A percentile compares a stretch with the other conserved stretches of the same genome.
These are phyloP conservation scores for Geotrichum europaeum DNA, from an alignment of 1,139 yeast species.

Conservation along the genomic window DNA sequence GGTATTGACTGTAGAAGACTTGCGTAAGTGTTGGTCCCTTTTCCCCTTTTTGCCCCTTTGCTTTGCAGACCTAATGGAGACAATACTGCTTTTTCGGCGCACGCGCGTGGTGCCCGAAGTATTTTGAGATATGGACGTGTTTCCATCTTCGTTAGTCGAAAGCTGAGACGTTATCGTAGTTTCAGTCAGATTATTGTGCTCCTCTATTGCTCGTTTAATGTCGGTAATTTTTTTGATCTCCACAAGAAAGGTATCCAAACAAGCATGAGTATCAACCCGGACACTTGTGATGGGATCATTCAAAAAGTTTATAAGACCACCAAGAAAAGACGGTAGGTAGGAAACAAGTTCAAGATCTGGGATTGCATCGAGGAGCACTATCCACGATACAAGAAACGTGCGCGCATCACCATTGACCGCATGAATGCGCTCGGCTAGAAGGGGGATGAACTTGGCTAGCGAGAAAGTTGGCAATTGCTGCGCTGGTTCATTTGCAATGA, in stretches of 20 bases:
- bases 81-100: not conserved
- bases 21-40: not conserved
- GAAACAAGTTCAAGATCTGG: constrained; percentile 87
- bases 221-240: constrained; percentile 74
- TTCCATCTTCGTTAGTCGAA: constrained; percentile 2
- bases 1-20: not conserved
- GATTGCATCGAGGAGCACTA: constrained; percentile 80
- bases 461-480: constrained; percentile 62
- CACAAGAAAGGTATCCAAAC: constrained; percentile 66
- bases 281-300: constrained; percentile 87
- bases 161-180: not conserved
- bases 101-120: constrained; percentile 9
- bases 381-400: constrained; percentile 88
- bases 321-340: constrained; percentile 82
- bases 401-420: constrained; percentile 90
- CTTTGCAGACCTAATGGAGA: not conserved
- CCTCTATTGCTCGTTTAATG: constrained; percentile 44
- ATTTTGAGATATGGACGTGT: constrained; percentile 7
- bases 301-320: constrained; percentile 74
- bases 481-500: constrained; percentile 22
- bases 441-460: constrained; percentile 80
- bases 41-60: not conserved
- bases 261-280: constrained; percentile 73
- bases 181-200: constrained; percentile 3
- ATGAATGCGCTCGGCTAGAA: constrained; percentile 82